Percentiles rank a stretch among this genome's conserved stretches.
phyloP scores from a whole-genome alignment of 2,329 filamentous ascomycete species.

The Stagonosporopsis rhizophila region DNA sequence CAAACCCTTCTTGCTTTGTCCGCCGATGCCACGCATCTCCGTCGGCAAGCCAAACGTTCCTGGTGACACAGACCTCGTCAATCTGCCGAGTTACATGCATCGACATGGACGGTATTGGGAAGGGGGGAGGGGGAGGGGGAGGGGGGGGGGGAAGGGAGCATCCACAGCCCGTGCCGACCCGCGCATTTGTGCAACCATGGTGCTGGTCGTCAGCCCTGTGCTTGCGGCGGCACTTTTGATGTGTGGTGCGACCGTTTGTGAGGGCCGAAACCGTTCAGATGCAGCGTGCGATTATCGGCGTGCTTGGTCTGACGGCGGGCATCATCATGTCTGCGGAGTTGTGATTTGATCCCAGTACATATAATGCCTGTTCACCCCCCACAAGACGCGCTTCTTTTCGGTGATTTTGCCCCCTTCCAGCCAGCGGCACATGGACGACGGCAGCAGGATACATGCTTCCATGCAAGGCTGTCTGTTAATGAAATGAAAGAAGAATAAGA shows the following conservation, averaged over 20 bases:
- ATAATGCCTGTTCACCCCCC: constrained; percentile 29
- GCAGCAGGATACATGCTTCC: constrained; percentile 2
- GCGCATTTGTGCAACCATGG: constrained; percentile 34
- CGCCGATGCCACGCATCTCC: constrained; percentile 34
- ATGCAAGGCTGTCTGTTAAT: constrained; percentile 28
- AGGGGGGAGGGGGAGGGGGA: neutral
- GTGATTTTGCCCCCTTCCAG: constrained; percentile 13
- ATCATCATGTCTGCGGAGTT: no score
- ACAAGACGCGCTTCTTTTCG: constrained; percentile 34
- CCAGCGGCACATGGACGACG: neutral
- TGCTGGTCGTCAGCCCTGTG: constrained; percentile 16
- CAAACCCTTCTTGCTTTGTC: constrained; percentile 28
- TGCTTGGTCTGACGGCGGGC: constrained; percentile 25
- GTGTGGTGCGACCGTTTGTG: constrained; percentile 16
- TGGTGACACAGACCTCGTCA: constrained; percentile 43
- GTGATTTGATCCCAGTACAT: neutral
- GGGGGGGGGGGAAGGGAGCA: neutral
- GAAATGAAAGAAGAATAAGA: neutral
- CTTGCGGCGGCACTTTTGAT: neutral
- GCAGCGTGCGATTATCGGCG: constrained; percentile 30
- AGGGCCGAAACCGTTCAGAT: constrained; percentile 21
- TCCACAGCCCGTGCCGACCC: constrained; percentile 45
- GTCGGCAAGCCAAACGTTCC: constrained; percentile 21
- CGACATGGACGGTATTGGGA: no score
- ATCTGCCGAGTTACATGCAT: no score